These are phyloP conservation scores for Sechiopsis laciniata DNA, from an alignment of 306 rosid genomes.

Conservation along the genomic window DNA sequence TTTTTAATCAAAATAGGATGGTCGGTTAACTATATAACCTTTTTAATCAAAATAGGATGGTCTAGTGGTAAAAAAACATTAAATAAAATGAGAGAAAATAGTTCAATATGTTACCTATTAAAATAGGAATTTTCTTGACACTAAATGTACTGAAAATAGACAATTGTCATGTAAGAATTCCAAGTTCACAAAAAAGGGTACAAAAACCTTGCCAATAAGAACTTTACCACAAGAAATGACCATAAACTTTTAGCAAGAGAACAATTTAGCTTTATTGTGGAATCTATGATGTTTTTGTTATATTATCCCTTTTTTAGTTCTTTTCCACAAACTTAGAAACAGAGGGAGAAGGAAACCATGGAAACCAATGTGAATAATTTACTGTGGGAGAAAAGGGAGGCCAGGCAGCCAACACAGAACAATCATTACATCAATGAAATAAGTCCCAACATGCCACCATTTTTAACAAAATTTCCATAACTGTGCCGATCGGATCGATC, in stretches of 20 bases:
- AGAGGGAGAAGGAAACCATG: not conserved
- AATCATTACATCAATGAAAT: slow-evolving; percentile 14
- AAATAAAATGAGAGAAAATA: no score
- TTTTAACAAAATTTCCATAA: not conserved
- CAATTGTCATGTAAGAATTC: no score
- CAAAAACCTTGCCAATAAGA: not conserved
- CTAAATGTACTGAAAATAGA: no score
- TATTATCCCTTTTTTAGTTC: not conserved
- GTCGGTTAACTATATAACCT: no score
- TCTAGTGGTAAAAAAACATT: no score
- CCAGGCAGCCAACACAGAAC: not conserved
- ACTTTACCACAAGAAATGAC: not conserved
- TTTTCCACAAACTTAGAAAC: not conserved
- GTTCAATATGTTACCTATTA: no score
- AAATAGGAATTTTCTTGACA: no score
- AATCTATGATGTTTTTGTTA: not conserved
- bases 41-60: no score
- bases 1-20: no score
- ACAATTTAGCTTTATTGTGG: not conserved
- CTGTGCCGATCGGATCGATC: not conserved
- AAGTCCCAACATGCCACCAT: not conserved
- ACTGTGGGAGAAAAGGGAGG: not conserved
- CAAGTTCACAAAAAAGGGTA: no score
- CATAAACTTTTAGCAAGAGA: no score
- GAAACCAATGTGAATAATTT: not conserved